phyloP scores from a whole-genome alignment of 2,329 filamentous ascomycete genomes.

The Akanthomyces muscarius region DNA sequence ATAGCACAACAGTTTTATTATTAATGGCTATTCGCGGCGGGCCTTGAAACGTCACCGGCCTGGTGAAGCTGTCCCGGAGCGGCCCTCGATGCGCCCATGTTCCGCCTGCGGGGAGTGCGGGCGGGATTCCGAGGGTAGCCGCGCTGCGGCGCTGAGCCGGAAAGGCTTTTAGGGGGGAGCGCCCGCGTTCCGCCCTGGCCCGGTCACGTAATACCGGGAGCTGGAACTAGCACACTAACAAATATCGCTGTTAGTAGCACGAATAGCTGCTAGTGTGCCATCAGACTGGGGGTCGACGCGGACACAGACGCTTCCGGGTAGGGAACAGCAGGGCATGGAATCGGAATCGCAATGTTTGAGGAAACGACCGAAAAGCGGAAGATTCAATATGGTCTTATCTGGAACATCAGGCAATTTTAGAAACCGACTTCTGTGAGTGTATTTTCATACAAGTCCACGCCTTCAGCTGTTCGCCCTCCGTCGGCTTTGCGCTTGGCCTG shows the following conservation, averaged over 20 bases:
- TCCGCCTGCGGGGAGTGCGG: conserved; percentile 15
- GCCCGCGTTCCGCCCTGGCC: background rate
- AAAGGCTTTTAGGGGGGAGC: background rate
- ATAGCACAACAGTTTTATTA: background rate
- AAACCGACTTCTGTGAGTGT: background rate
- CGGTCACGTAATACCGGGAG: too few species aligned
- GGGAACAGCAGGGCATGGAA: background rate
- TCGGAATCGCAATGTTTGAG: conserved; percentile 1
- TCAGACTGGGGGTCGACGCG: background rate
- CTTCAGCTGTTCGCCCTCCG: background rate
- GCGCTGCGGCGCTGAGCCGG: background rate
- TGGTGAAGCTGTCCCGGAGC: background rate
- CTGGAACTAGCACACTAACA: background rate
- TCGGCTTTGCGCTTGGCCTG: background rate
- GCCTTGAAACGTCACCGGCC: background rate
- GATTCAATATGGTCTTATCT: background rate
- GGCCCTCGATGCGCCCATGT: conserved; percentile 4
- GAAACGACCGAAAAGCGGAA: background rate
- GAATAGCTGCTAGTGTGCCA: background rate
- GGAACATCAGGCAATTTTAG: background rate
- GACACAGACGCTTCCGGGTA: background rate
- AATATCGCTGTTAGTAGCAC: background rate
- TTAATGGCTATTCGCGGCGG: conserved; percentile 7
- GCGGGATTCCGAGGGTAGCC: conserved; percentile 15
- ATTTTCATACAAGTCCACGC: background rate